These are phyloP conservation scores for Cutaneotrichosporon sp. DNA, from an alignment of 1,284 basidiomycete species.

Conservation along the genomic window DNA sequence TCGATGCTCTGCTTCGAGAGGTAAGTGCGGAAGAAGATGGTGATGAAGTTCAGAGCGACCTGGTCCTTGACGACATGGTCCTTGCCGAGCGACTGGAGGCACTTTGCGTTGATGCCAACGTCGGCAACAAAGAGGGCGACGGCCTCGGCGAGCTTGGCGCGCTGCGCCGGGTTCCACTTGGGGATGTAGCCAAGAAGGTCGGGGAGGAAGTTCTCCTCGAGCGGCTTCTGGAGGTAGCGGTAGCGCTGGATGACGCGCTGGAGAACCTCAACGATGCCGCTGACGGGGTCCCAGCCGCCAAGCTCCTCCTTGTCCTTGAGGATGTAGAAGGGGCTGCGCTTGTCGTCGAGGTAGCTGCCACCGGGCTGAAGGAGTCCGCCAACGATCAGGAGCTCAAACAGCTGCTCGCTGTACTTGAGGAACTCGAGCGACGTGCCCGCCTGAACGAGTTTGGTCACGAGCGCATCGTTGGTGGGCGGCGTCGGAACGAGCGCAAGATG, in stretches of 20 bases:
- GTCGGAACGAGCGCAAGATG: constrained; percentile 80
- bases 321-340: constrained; percentile 52
- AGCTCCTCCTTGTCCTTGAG: constrained; percentile 25
- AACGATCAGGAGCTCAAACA: constrained; percentile 91
- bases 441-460: constrained; percentile 67
- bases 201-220: constrained; percentile 79
- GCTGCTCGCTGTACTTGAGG: constrained; percentile 89
- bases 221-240: constrained; percentile 95
- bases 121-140: constrained; percentile 76
- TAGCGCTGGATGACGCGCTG: constrained; percentile 97
- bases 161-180: constrained; percentile 68
- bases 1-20: constrained; percentile 77
- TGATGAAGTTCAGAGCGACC: constrained; percentile 70
- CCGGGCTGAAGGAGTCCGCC: constrained; percentile 94
- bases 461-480: constrained; percentile 60
- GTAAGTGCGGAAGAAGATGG: constrained; percentile 62
- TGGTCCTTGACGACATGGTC: constrained; percentile 94
- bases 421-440: constrained; percentile 87
- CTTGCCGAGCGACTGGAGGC: constrained; percentile 76
- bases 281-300: constrained; percentile 54
- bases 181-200: constrained; percentile 80
- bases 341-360: constrained; percentile 81
- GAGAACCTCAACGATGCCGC: constrained; percentile 85
- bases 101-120: constrained; percentile 68
- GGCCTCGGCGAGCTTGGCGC: constrained; percentile 75